Evolutionary conservation across 208 protist species (phyloP).

Genomic region (Balamuthia mandrillaris): DNA sequence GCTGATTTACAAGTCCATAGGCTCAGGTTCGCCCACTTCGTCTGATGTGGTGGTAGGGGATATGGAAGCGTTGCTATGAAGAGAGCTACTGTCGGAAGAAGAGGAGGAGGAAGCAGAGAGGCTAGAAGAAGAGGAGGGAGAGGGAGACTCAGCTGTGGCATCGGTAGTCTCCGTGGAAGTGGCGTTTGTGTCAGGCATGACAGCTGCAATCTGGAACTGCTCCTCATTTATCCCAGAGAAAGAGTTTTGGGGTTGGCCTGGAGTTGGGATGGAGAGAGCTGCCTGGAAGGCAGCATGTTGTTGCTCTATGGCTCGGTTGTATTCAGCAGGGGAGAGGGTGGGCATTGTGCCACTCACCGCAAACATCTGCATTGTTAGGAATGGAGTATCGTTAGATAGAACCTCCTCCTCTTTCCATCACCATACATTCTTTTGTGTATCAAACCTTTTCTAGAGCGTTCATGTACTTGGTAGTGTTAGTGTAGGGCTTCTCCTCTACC

Average conservation of each 20-base stretch:
- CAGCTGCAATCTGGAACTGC: too few relatives aligned
- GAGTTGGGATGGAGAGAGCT: too few relatives aligned
- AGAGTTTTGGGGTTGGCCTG: too few relatives aligned
- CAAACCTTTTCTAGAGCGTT: conserved; percentile 19
- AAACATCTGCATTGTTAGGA: conserved; percentile 6
- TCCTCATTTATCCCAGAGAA: too few relatives aligned
- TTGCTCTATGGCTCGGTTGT: not conserved
- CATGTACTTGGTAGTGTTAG: conserved; percentile 10
- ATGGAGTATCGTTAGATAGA: not conserved
- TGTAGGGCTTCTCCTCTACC: conserved; percentile 3
- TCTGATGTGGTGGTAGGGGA: not conserved
- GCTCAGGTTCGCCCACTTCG: too few relatives aligned
- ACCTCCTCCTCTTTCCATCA: not conserved
- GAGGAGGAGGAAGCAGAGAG: not conserved
- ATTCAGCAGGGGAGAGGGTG: not conserved
- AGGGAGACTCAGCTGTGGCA: too few relatives aligned
- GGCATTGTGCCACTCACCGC: conserved; percentile 6
- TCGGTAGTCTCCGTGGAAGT: too few relatives aligned
- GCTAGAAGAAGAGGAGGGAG: too few relatives aligned
- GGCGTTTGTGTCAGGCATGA: too few relatives aligned
- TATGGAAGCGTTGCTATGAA: too few relatives aligned
- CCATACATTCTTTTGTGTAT: not conserved
- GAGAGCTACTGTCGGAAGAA: not conserved
- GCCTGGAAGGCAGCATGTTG: not conserved
- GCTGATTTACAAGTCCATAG: too few relatives aligned